Evolutionary conservation across 2,329 filamentous ascomycete species (phyloP), one percentile per base, ranked within the genome.

Genomic region (Dothistroma pini): DNA sequence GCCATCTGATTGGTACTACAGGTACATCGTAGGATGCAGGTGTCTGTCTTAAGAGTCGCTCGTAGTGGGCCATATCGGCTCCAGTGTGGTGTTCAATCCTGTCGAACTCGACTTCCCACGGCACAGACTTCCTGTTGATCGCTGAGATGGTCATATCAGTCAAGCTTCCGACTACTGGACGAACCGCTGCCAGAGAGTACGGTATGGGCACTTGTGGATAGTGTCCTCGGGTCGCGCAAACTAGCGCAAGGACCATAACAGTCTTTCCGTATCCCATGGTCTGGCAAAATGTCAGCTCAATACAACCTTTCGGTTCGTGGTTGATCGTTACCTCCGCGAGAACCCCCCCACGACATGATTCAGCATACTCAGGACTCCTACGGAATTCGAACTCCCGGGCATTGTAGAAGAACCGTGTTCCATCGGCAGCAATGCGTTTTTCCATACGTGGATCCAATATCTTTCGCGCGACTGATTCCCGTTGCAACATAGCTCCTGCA

Each of bases 211-310:
- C 83, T 19, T 80, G 76, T 5, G 90, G 84, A 11, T 86, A 83
- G 63, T 93, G 83, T 34, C 86, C 80, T 68, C 84, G 86, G 0
- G 91, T 96, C 2, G 91, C 87, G 29, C 96, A 79, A 44, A 97
- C 78, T n/a, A 81, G 69, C 5, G 80, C 74, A 1, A 97, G 77
- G 65, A 89, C 93, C 11, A 97, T 96, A 29, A 97, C 76, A 0
- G 93, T 97, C 77, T 97, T 97, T 0, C 93, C 93, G 52, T 77
- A 58, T 6, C 88, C 89, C 89, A 93, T 93, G 65, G 90, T 88
- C 71, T 95, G 90, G 0, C 3, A 6, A 29, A 29, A 29, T 29
- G 25, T 29, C 25, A 29, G 25, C 25, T 6, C 2, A 29, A 29
- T 29, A 29, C 25, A 29, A 29, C 25, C 25, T 29, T 29, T 29